Conservation (phyloP, 2,329 filamentous ascomycete species). For the Aspergillus quadricinctus region DNA sequence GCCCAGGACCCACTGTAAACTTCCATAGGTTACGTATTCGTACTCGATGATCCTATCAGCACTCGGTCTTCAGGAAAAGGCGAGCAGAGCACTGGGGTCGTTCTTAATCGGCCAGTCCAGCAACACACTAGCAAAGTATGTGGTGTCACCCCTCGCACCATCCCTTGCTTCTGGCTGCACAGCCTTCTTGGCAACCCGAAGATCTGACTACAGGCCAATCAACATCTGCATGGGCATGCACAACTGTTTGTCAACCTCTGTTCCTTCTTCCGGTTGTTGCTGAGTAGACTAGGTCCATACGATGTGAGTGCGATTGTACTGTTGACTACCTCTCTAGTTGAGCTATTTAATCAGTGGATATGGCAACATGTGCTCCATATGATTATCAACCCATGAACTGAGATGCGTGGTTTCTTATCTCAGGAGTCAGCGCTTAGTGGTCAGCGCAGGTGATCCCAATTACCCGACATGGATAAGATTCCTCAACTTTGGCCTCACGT, state of each 20-base stretch:
- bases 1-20: not conserved
- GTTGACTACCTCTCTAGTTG: not conserved
- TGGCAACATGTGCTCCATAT: not conserved
- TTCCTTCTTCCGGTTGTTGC: not conserved
- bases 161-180: constrained; percentile 15
- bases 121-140: not conserved
- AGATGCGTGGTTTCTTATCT: not conserved
- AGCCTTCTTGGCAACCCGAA: constrained; percentile 16
- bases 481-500: not conserved
- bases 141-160: not conserved
- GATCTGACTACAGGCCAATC: constrained; percentile 13
- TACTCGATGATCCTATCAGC: not conserved
- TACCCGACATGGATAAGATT: not conserved
- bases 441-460: not conserved
- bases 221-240: constrained; percentile 3
- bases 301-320: not conserved
- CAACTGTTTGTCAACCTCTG: constrained; percentile 12
- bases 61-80: not conserved
- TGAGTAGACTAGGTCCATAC: too few species aligned
- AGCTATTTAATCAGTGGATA: not conserved
- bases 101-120: not conserved
- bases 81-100: not conserved
- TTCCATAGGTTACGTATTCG: not conserved
- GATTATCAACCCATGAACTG: not conserved
- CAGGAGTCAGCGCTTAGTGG: not conserved